Evolutionary conservation across 2,329 filamentous ascomycete species (phyloP), one percentile per base, ranked within the genome.

Genomic region (Metarhizium sp.): DNA sequence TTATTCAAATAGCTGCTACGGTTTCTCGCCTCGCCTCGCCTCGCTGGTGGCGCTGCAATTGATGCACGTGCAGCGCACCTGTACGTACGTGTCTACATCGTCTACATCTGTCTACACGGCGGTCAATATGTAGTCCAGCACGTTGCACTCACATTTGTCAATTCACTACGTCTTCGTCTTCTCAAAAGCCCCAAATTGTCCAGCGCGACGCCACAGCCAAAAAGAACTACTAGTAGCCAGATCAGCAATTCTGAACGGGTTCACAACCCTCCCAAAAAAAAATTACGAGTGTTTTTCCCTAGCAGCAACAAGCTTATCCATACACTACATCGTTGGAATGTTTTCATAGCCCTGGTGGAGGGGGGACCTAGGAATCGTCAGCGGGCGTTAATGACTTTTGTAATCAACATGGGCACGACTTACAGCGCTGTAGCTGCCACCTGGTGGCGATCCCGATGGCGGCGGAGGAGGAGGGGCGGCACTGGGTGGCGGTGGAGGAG

Each of bases 381-480:
- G 45, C 38, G 4, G 25, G 25, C 20, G 14, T 10, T 30, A 13
- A 5, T 6, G 16, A 2, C n/a, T 20, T 45, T 25, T 45, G n/a
- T 20, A 20, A 11, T 34, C 42, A 45, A 45, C n/a, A 10, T 6
- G 16, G 10, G 18, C 30, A 16, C n/a, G 13, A 74, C 82, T 63
- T 80, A 87, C 86, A 63, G 84, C 77, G 62, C 80, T 83, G 66
- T 88, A 90, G 50, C 78, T 75, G 51, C 75, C 72, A 55, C 78
- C 78, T n/a, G 79, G 75, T 50, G 79, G 75, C 7, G 73, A 71
- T 46, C 78, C 78, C 6, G 75, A 71, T n/a, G 69, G 67, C 8
- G 69, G 67, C 8, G 69, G 68, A 0, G 72, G 83, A 11, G 84
- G 84, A 34, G 81, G 81, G 40, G 78, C 73, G 11, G 53, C 51